Evolutionary conservation across 208 protist genomes (phyloP).

Genomic region (Crithidia mellificae): DNA sequence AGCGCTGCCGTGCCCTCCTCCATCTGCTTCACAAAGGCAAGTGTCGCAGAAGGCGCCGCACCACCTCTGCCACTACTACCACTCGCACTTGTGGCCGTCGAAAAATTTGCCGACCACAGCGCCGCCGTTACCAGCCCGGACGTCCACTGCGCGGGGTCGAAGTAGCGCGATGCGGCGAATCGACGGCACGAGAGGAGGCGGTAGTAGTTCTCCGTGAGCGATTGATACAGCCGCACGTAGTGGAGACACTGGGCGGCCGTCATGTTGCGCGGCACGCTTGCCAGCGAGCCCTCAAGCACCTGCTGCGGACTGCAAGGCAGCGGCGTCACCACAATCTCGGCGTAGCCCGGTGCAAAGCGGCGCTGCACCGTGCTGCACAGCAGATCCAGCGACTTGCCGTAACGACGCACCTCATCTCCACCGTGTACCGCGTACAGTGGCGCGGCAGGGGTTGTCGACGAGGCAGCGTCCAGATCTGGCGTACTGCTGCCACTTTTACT

Average conservation of each 20-base stretch:
- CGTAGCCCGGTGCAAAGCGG: slow-evolving; percentile 49
- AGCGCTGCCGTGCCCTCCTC: slow-evolving; percentile 6
- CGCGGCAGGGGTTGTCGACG: too few relatives aligned
- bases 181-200: slow-evolving; percentile 23
- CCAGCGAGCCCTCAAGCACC: slow-evolving; percentile 2
- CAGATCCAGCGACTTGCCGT: slow-evolving; percentile 31
- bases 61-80: not conserved
- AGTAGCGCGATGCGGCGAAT: slow-evolving; percentile 12
- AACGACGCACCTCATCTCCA: slow-evolving; percentile 34
- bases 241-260: slow-evolving; percentile 71
- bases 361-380: slow-evolving; percentile 44
- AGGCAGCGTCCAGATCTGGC: too few relatives aligned
- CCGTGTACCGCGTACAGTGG: slow-evolving; percentile 7
- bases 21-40: slow-evolving; percentile 17
- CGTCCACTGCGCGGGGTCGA: slow-evolving; percentile 30
- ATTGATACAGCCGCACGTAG: slow-evolving; percentile 46
- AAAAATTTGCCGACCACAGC: slow-evolving; percentile 32
- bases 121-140: slow-evolving; percentile 25
- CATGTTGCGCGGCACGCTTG: slow-evolving; percentile 28
- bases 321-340: slow-evolving; percentile 34
- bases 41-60: not conserved
- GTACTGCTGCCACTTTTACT: too few relatives aligned
- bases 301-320: slow-evolving; percentile 22
- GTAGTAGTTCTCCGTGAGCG: slow-evolving; percentile 40
- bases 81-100: not conserved